Base-by-base conservation (phyloP, 345 rosid genomes). In the Psidium friedrichsthalianum region DNA sequence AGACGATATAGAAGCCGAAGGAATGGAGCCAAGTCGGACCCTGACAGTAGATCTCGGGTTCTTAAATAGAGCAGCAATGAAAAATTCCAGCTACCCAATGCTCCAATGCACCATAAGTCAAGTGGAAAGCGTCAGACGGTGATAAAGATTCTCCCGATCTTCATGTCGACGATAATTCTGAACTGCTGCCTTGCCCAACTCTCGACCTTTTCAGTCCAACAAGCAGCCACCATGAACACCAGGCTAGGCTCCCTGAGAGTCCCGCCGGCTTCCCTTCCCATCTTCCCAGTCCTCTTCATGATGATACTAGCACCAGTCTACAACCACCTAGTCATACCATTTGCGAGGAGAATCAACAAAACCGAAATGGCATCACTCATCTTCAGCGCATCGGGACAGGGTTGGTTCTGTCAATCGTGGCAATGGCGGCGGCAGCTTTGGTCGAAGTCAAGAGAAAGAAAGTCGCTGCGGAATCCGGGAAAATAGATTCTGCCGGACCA, bases 131-230 rank as follows among this genome's bases (percentile, higher is more conserved):
- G 97, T 94, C 69, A 94, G 87, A 87, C 91, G 74, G 98, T 97
- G 82, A 83, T 94, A 64, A 89, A 81, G 87, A 93, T 89, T 82
- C 85, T 95, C 87, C 98, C 98, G 2, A 92, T 94, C 87, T 95
- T 97, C 90, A 91, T 91, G 95, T 95, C 95, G 11, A 94, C 97
- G 40, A 95, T 97, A 86, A 94, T 95, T 94, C 90, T 97, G 47
- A 95, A 95, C 86, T 92, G 98, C 84, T 97, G 99, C 89, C 94
- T 97, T n/a, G 97, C 98, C 87, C 98, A 97, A 87, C 99, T 97
- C 85, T 95, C 97, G 1, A 95, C 98, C 36, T 97, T 97, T 82
- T 97, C 98, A 2, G 94, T 95, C 84, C 98, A 97, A 78, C 98
- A 97, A 92, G 96, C 98, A 74, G 92, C 98, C 57, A 95, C 97